Evolutionary conservation across 2,329 filamentous ascomycete species (phyloP).

Genomic region (Podosphaera aphanis): DNA sequence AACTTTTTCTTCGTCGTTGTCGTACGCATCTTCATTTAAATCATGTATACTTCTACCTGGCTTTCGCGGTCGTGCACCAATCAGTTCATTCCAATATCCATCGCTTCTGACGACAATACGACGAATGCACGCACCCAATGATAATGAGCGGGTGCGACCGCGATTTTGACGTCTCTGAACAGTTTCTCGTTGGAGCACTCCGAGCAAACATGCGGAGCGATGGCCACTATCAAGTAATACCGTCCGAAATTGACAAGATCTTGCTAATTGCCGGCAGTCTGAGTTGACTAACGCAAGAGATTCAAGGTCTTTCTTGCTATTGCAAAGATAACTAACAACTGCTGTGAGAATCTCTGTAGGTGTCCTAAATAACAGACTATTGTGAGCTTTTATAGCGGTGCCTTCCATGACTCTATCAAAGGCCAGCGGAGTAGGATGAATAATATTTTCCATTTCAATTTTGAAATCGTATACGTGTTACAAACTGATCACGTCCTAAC

Average conservation of each 20-base stretch:
- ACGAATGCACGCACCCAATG: neutral
- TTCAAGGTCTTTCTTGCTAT: neutral
- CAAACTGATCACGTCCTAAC: neutral
- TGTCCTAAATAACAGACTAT: neutral
- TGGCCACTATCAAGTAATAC: neutral
- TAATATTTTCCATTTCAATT: neutral
- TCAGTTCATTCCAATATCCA: neutral
- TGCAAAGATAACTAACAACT: neutral
- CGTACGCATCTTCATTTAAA: neutral
- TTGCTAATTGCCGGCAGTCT: neutral
- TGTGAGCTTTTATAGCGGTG: neutral
- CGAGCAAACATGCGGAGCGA: neutral
- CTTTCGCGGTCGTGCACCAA: neutral
- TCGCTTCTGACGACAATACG: neutral
- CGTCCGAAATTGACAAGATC: constrained; percentile 1
- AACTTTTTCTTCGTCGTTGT: neutral
- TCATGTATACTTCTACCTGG: neutral
- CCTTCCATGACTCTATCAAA: neutral
- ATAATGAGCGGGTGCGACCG: neutral
- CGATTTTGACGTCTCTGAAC: neutral
- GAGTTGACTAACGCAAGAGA: neutral
- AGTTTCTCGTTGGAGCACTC: neutral
- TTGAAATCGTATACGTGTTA: neutral
- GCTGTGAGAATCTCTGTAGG: neutral
- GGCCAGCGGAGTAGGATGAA: neutral